Evolutionary conservation across 1,284 basidiomycete genomes (phyloP).

Genomic region (Amylostereum chailletii): DNA sequence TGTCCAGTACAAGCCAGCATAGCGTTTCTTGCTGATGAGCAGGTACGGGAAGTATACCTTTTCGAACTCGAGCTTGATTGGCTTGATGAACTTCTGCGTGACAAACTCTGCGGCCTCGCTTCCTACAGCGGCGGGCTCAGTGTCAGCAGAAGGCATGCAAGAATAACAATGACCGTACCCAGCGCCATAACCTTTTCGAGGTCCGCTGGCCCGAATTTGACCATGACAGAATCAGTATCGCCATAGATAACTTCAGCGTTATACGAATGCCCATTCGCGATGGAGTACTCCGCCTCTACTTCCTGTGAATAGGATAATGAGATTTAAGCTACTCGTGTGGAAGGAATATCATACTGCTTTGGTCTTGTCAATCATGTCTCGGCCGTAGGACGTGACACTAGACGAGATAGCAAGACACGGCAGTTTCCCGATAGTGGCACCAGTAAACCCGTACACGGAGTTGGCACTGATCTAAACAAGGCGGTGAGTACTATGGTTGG

Average conservation of each 20-base stretch:
- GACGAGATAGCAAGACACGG: slow-evolving; percentile 93
- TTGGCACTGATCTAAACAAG: slow-evolving; percentile 80
- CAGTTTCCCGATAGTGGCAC: slow-evolving; percentile 90
- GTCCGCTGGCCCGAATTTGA: slow-evolving; percentile 86
- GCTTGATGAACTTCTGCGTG: slow-evolving; percentile 83
- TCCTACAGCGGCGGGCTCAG: slow-evolving; percentile 36
- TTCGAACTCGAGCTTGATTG: slow-evolving; percentile 97
- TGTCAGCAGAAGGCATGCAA: slow-evolving; percentile 4
- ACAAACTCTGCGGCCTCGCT: slow-evolving; percentile 93
- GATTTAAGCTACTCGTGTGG: not conserved
- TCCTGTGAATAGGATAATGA: slow-evolving; percentile 35
- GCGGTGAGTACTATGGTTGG: not conserved
- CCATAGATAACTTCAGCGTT: slow-evolving; percentile 93
- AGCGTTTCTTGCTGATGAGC: slow-evolving; percentile 95
- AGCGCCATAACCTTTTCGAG: slow-evolving; percentile 80
- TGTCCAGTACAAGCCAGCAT: slow-evolving; percentile 96
- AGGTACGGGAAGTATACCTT: slow-evolving; percentile 97
- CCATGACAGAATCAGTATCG: slow-evolving; percentile 98
- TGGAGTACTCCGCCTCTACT: slow-evolving; percentile 82
- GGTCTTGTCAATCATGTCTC: slow-evolving; percentile 95
- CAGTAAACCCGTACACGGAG: slow-evolving; percentile 96
- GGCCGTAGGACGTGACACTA: slow-evolving; percentile 87
- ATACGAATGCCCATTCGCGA: slow-evolving; percentile 78
- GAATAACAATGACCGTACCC: slow-evolving; percentile 36
- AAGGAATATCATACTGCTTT: slow-evolving; percentile 40